Conservation (phyloP, 1,284 basidiomycete genomes). For the Leccinum solheimii region DNA sequence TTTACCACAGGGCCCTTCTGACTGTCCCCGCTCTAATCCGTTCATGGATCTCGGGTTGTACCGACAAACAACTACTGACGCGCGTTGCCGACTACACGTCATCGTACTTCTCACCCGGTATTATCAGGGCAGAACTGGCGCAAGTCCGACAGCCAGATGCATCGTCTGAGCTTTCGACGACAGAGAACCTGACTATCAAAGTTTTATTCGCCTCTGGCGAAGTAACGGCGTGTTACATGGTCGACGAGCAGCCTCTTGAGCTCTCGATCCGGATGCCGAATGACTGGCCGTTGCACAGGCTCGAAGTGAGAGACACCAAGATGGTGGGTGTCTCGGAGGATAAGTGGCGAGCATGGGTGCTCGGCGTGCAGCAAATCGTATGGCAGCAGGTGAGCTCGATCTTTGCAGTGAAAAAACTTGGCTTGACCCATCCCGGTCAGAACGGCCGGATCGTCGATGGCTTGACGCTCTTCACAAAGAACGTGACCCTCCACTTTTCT, state of each 20-base stretch:
- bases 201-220: conserved; percentile 71
- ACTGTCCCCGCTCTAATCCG: conserved; percentile 83
- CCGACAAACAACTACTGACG: conserved; percentile 84
- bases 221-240: conserved; percentile 77
- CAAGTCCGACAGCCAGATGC: conserved; percentile 70
- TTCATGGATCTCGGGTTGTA: conserved; percentile 83
- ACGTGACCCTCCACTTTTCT: conserved; percentile 88
- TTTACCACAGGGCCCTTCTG: conserved; percentile 85
- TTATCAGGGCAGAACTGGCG: conserved; percentile 82
- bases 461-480: conserved; percentile 92
- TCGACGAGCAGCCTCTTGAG: conserved; percentile 96
- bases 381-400: conserved; percentile 70
- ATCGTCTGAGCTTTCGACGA: conserved; percentile 66
- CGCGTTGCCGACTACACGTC: conserved; percentile 81
- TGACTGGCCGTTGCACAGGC: conserved; percentile 89
- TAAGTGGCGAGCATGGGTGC: conserved; percentile 92
- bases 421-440: conserved; percentile 39
- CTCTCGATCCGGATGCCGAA: conserved; percentile 83
- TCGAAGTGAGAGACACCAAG: conserved; percentile 86
- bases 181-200: conserved; percentile 80
- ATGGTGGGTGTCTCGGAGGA: conserved; percentile 89
- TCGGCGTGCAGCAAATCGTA: conserved; percentile 91
- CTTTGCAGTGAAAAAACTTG: conserved; percentile 18
- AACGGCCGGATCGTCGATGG: conserved; percentile 93
- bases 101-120: conserved; percentile 86